Evolutionary conservation across 805 yeast species (phyloP), one percentile per base, ranked within the genome.

Genomic region (Saturnispora halmiae): DNA sequence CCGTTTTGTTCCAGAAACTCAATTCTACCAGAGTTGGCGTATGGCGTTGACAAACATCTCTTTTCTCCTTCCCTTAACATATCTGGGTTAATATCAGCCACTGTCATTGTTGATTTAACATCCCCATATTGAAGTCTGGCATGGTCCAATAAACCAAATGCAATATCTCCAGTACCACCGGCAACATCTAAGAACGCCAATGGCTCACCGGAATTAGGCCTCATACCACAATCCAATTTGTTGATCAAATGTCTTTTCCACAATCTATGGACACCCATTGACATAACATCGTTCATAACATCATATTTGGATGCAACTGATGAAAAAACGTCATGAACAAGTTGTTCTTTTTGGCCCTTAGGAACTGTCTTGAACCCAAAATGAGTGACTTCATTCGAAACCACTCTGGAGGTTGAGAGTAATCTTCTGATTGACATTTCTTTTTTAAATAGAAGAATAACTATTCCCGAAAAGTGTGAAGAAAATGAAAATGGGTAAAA

Each of bases 121-220:
- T 92, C 98, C 43, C 82, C 79, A 56, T 77, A 85, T 47, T 77
- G 75, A 30, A 68, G 63, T 48, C 80, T 78, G 8, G 97, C 97
- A 62, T 92, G 95, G 54, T 87, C 95, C 46, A 92, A 68, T 47
- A 92, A 71, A 2, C 98, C 94, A 63, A 86, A 86, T 1, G 98
- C 98, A 62, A 92, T 90, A 57, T 92, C 98, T 35, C 98, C 98
- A 9, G 97, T 86, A 19, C 98, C 98, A 45, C 98, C 98, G 21
- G 98, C 98, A 43, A 92, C 97, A 61, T 92, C 98, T 48, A 92
- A 70, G 55, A 92, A 90, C 44, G 79, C 75, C 52, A 92, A 67
- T 3, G 96, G 95, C 49, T 79, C 74, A n/a, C 49, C 48, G 11
- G 66, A 59, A 34, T 90, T 94, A 4, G 95, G 90, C 56, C 97